Evolutionary conservation across 2,329 filamentous ascomycete genomes (phyloP), one percentile per base, ranked within the genome.

Genomic region (Ophiostoma pallidulum): DNA sequence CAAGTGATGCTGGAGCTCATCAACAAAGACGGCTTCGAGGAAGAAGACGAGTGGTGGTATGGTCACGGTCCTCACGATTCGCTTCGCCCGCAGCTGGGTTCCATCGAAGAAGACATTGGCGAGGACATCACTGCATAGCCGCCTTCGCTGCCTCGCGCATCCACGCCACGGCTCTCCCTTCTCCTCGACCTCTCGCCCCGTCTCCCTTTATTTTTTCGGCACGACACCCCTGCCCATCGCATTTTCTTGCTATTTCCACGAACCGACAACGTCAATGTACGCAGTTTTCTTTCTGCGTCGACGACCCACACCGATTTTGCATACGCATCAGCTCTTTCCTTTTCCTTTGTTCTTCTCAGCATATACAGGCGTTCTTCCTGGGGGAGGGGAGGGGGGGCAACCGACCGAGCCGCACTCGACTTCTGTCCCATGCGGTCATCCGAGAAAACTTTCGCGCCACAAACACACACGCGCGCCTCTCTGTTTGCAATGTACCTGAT

Each of bases 1-100:
- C 71, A 78, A 53, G 73, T 82, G 20, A 71, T 83, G 63, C 62
- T 81, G 47, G 77, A 82, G 51, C 65, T 83, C n/a, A 82, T 83
- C 53, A 71, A 73, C 41, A 78, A 82, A 51, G 75, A 80, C 47
- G 76, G 74, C 16, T 62, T 73, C 18, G 72, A 72, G 18, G 73
- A 77, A 47, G 72, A 79, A 58, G 78, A 82, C 52, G 73, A 80
- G 54, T 82, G 78, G 76, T 72, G 73, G 66, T 80, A 80, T 55
- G 75, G 77, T 39, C 69, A 69, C 44, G 65, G 63, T 29, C 68
- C 70, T 2, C 69, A 73, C n/a, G 73, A 74, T 28, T 75, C 73
- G n/a, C 67, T 78, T 40, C 68, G 71, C 32, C 74, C 75, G 32
- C 69, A 72, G 12, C 57, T 68, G 1, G 70, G 71, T 51, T 67